Conservation (phyloP, 1,139 yeast species). For the Lodderomyces oxycetoniae region DNA sequence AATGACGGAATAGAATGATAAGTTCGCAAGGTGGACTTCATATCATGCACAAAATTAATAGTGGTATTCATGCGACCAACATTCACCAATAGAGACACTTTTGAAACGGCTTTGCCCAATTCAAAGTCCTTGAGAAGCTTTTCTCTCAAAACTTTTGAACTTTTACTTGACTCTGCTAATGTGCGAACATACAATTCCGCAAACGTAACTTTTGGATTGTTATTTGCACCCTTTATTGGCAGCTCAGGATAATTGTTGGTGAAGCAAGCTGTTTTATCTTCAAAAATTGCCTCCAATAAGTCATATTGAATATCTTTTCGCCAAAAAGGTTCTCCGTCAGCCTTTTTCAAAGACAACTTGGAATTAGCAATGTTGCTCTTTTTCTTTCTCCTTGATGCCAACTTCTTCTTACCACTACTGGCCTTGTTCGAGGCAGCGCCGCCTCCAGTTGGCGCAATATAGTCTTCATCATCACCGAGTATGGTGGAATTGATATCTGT, state of each 20-base stretch:
- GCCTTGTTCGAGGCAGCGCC: constrained; percentile 1
- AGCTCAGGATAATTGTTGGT: constrained; percentile 49
- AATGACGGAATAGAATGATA: constrained; percentile 90
- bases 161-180: constrained; percentile 76
- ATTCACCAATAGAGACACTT: constrained; percentile 82
- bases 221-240: constrained; percentile 31
- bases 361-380: constrained; percentile 16
- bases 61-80: constrained; percentile 95
- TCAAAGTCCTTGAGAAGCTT: constrained; percentile 61
- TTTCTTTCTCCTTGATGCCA: constrained; percentile 9
- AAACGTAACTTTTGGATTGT: constrained; percentile 58
- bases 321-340: constrained; percentile 92
- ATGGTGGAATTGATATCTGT: constrained; percentile 15
- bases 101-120: constrained; percentile 68
- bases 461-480: constrained; percentile 16
- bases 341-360: constrained; percentile 55
- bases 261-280: constrained; percentile 62
- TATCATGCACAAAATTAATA: constrained; percentile 91
- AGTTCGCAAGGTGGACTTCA: constrained; percentile 89
- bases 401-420: constrained; percentile 2
- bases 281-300: constrained; percentile 61
- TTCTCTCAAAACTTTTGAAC: constrained; percentile 78
- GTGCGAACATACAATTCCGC: constrained; percentile 82
- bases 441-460: constrained; percentile 7
- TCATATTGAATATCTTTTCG: constrained; percentile 84